Percentiles rank a stretch among this genome's conserved stretches.
Conservation (phyloP, 2,329 filamentous ascomycete species). For the Fonsecaea pedrosoi region DNA sequence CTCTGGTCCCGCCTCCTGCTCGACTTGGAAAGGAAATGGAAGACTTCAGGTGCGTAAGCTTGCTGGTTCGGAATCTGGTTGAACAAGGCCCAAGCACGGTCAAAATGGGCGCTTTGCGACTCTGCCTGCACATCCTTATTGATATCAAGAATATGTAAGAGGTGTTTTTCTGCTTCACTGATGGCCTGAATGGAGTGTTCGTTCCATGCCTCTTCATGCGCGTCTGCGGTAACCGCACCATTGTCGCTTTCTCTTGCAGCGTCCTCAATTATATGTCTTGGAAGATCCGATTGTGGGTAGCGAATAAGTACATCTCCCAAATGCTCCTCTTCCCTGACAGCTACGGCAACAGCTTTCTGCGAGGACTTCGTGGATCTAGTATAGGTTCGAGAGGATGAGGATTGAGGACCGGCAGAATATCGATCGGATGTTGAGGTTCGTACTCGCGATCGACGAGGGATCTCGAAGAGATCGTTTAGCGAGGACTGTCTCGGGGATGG, state of each 20-base stretch:
- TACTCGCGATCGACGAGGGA: neutral
- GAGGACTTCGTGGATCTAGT: neutral
- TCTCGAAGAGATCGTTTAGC: conserved; percentile 5
- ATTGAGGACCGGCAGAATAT: neutral
- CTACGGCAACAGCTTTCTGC: conserved; percentile 1
- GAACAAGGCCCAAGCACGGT: conserved; percentile 26
- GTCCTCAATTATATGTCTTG: neutral
- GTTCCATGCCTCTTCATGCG: neutral
- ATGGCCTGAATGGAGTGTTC: neutral
- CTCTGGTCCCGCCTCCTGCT: conserved; percentile 4
- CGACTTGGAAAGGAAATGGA: conserved; percentile 25
- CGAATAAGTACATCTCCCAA: neutral
- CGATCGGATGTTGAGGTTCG: conserved; percentile 4
- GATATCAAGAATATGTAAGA: conserved; percentile 10
- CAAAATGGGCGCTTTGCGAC: conserved; percentile 2
- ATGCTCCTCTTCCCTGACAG: conserved; percentile 5
- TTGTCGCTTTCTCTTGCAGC: neutral
- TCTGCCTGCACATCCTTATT: neutral
- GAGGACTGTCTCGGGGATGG: neutral
- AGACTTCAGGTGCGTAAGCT: conserved; percentile 24
- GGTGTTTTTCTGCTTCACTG: conserved; percentile 15
- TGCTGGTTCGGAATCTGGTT: conserved; percentile 20
- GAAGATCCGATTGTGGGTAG: neutral
- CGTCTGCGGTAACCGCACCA: neutral
- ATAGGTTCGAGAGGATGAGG: conserved; percentile 16